phyloP scores from a whole-genome alignment of 1,284 basidiomycete species.

The Ceratobasidium sp. region DNA sequence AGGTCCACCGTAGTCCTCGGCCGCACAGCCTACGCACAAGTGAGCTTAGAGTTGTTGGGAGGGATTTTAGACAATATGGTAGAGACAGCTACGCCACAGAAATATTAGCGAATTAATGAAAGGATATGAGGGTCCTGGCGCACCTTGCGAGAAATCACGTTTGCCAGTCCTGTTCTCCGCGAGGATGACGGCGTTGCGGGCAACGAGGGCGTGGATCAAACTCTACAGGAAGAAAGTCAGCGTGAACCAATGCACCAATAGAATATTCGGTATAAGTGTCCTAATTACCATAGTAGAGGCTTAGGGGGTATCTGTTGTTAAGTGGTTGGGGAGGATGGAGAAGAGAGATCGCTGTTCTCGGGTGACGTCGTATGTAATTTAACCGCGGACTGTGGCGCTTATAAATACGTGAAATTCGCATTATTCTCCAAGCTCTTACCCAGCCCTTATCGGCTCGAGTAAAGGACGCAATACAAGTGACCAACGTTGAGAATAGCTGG shows the following conservation, averaged over 20 bases:
- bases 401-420: not conserved
- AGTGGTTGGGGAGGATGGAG: not conserved
- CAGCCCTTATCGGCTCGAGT: too few species aligned
- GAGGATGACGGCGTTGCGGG: conserved; percentile 82
- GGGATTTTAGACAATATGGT: conserved; percentile 96
- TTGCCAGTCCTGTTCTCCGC: conserved; percentile 85
- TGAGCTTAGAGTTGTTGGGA: conserved; percentile 93
- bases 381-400: not conserved
- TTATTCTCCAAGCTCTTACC: too few species aligned
- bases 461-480: too few species aligned
- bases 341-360: not conserved
- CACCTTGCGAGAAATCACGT: conserved; percentile 88
- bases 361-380: not conserved
- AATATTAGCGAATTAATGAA: conserved; percentile 45
- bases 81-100: conserved; percentile 74
- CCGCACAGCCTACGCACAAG: conserved; percentile 63
- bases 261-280: not conserved
- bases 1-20: not conserved
- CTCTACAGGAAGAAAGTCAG: conserved; percentile 53
- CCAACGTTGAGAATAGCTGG: too few species aligned
- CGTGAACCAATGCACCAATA: not conserved
- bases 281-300: not conserved
- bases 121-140: conserved; percentile 26
- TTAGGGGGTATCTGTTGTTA: not conserved
- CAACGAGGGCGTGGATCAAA: conserved; percentile 86